A percentile compares a stretch with the other conserved stretches of the same genome.
Conservation (phyloP, 257 asterid species). For the Lavandula angustifolia region DNA sequence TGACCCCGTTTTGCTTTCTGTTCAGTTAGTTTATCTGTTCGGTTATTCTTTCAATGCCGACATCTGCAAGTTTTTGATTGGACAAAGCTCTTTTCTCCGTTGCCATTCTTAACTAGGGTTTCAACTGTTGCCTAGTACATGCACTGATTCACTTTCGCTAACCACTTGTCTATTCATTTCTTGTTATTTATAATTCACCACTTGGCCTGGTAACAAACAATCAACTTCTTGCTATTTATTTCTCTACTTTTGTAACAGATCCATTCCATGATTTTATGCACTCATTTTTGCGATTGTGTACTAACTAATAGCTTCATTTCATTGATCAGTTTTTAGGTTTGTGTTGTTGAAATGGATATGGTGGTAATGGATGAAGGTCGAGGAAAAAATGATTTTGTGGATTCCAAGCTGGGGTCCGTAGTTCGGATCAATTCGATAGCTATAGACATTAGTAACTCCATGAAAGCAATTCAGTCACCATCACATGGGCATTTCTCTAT, state of each 20-base stretch:
- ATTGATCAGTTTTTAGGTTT: slow-evolving; percentile 27
- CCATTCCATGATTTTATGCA: slow-evolving; percentile 33
- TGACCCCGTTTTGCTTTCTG: slow-evolving; percentile 19
- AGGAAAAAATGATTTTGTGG: slow-evolving; percentile 27
- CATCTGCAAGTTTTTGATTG: slow-evolving; percentile 14
- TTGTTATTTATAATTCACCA: not conserved
- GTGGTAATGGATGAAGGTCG: slow-evolving; percentile 38
- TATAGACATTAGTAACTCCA: slow-evolving; percentile 50
- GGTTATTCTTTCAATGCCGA: slow-evolving; percentile 25
- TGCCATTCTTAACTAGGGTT: slow-evolving; percentile 51
- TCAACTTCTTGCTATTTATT: not conserved
- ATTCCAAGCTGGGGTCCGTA: slow-evolving; percentile 45
- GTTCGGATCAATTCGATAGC: slow-evolving; percentile 55
- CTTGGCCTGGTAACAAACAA: too few species aligned
- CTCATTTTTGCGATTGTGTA: slow-evolving; percentile 3
- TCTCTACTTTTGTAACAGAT: not conserved
- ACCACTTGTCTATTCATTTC: not conserved
- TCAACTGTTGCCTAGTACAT: slow-evolving; percentile 14
- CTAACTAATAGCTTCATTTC: slow-evolving; percentile 29
- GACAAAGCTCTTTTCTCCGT: slow-evolving; percentile 17
- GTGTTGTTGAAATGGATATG: slow-evolving; percentile 43
- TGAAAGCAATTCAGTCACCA: slow-evolving; percentile 40
- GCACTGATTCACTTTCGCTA: not conserved
- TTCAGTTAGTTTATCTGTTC: slow-evolving; percentile 2
- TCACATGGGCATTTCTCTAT: slow-evolving; percentile 62